A percentile compares a stretch with the other conserved stretches of the same genome.
Conservation (phyloP, 495 filamentous ascomycete species). For the Delitschia confertaspora region DNA sequence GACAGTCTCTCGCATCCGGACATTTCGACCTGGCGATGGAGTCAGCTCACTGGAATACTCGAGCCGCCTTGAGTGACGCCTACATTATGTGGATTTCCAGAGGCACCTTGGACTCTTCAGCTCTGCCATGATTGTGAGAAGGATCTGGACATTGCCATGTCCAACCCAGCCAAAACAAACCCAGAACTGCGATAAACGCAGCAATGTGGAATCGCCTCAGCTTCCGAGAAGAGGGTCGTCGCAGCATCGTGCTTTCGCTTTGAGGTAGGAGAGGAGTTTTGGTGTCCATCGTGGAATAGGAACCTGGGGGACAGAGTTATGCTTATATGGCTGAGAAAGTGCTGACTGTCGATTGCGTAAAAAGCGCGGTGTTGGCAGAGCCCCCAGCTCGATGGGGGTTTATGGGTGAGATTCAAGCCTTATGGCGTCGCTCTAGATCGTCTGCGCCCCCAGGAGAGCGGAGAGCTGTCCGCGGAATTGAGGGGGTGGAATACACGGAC, state of each 20-base stretch:
- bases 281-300: slow-evolving; percentile 23
- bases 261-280: slow-evolving; percentile 24
- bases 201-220: slow-evolving; percentile 19
- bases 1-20: slow-evolving; percentile 60
- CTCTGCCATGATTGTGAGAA: slow-evolving; percentile 5
- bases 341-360: no score
- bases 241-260: slow-evolving; percentile 7
- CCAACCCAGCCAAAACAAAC: slow-evolving; percentile 18
- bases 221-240: slow-evolving; percentile 5
- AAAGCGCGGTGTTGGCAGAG: no score
- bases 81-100: slow-evolving; percentile 50
- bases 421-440: no score
- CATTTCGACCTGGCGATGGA: slow-evolving; percentile 55
- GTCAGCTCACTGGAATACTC: slow-evolving; percentile 1
- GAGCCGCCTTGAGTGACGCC: neutral
- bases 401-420: no score
- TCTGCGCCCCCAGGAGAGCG: no score
- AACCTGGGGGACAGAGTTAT: no score
- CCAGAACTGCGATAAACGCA: slow-evolving; percentile 15
- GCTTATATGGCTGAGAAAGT: slow-evolving; percentile 3
- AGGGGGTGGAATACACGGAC: no score
- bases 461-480: no score
- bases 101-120: slow-evolving; percentile 46
- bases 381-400: no score
- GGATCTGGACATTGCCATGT: slow-evolving; percentile 18